A percentile compares a stretch with the other conserved stretches of the same genome.
These are phyloP conservation scores for Phytophthora tubulina DNA, from an alignment of 352 stramenopile species.

Conservation along the genomic window DNA sequence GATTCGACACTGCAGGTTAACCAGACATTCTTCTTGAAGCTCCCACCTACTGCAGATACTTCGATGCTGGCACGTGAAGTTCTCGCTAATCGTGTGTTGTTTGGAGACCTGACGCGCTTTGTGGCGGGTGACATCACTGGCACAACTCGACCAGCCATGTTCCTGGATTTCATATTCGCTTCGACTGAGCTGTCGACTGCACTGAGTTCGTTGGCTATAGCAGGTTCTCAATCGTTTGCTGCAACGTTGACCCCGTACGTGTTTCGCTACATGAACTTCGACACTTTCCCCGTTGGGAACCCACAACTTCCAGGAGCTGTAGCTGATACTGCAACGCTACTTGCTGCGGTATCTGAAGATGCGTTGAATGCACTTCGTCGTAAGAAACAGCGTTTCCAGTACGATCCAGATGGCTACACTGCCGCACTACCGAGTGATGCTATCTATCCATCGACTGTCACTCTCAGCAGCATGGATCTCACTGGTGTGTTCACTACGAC, in stretches of 20 bases:
- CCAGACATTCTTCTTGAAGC: conserved; percentile 50
- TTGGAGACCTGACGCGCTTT: conserved; percentile 50
- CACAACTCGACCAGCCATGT: conserved; percentile 40
- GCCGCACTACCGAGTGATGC: conserved; percentile 31
- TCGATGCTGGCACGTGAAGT: conserved; percentile 32
- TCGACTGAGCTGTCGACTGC: conserved; percentile 16
- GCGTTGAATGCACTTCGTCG: conserved; percentile 44
- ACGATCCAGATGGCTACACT: conserved; percentile 38
- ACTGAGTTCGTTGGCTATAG: conserved; percentile 19
- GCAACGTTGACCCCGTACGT: conserved; percentile 52
- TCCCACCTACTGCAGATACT: conserved; percentile 30
- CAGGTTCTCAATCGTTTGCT: conserved; percentile 28
- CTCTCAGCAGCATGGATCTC: conserved; percentile 20
- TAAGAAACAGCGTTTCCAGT: conserved; percentile 58
- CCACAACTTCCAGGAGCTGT: conserved; percentile 34
- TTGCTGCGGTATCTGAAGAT: conserved; percentile 46
- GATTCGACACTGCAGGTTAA: conserved; percentile 53
- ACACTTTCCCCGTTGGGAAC: conserved; percentile 54
- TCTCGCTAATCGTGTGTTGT: conserved; percentile 56
- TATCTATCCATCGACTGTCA: conserved; percentile 37
- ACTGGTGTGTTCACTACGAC: conserved; percentile 47
- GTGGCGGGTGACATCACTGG: conserved; percentile 22
- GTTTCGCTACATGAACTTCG: conserved; percentile 57
- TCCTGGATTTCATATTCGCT: conserved; percentile 56
- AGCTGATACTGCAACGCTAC: conserved; percentile 23